These are phyloP conservation scores for Trichosporon asahii DNA, from an alignment of 1,284 basidiomycete species.

Conservation along the genomic window DNA sequence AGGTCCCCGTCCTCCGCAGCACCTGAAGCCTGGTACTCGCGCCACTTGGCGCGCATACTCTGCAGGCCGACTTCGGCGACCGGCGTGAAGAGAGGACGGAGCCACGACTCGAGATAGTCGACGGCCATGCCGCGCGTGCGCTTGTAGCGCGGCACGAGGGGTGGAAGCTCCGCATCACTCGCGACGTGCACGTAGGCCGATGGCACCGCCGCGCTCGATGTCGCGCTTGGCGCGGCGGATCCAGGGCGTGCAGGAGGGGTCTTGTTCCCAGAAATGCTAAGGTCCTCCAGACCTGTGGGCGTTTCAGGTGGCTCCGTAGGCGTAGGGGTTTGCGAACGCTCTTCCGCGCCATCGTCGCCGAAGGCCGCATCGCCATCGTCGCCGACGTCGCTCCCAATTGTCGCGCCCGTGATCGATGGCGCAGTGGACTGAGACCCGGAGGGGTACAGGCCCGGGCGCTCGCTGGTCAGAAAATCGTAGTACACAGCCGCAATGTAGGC, in stretches of 20 bases:
- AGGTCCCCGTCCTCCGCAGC: background rate
- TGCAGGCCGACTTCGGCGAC: constrained; percentile 32
- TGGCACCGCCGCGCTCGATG: background rate
- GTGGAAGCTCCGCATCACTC: background rate
- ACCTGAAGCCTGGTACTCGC: background rate
- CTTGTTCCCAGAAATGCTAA: background rate
- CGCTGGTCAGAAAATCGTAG: constrained; percentile 30
- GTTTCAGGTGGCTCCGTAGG: background rate
- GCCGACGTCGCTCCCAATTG: background rate
- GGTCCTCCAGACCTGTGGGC: background rate
- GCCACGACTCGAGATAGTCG: constrained; percentile 36
- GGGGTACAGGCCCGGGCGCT: constrained; percentile 16
- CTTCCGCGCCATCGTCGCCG: background rate
- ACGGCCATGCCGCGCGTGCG: constrained; percentile 35
- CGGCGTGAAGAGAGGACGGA: constrained; percentile 38
- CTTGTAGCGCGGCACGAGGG: background rate
- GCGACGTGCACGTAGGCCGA: constrained; percentile 4
- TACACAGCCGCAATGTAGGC: constrained; percentile 44
- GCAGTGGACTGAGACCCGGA: background rate
- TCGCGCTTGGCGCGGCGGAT: background rate
- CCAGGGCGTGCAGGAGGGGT: background rate
- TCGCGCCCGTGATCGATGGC: background rate
- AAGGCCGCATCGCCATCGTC: background rate
- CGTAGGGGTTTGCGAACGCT: background rate
- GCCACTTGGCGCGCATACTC: constrained; percentile 18